Base-by-base conservation (phyloP, 1,284 basidiomycete species). In the Ustilago cynodontis region DNA sequence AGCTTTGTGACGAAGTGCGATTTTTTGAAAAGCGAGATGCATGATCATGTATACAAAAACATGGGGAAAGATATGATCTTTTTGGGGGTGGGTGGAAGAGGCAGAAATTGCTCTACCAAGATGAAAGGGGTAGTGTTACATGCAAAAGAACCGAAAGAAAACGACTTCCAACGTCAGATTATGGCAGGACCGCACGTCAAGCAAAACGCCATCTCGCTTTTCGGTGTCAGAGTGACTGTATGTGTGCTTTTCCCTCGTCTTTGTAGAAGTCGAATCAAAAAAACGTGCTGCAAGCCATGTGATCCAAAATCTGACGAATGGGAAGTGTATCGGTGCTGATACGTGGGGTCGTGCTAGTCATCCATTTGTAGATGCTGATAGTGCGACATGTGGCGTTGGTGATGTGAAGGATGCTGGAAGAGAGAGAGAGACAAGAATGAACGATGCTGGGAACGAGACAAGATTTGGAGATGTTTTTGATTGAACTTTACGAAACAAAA, bases 11-110 rank as follows among this genome's bases (percentile, higher is more conserved):
- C 41, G 20, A 51, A 52, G 39, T 45, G 41, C 29, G 24, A n/a
- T 43, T 51, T 26, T 41, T 65, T 60, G 70, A 72, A 72, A 72
- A 72, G 70, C 70, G 70, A 72, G 64, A 72, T 67, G 59, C 11
- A 43, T 61, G 54, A 65, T 45, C 55, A 59, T 52, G 49, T 54
- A 28, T 45, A 41, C 31, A 29, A 9, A n/a, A 33, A 65, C 51
- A 59, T 49, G 50, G 31, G 49, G 59, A 31, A 37, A 58, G 16
- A 18, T 10, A 24, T 28, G 22, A 28, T 18, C 22, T 45, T 66
- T 71, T 66, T 65, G 49, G 45, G 63, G 50, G n/a, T n/a, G 35
- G 18, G 31, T 37, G 47, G 11, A 24, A 49, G 26, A 37, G 14
- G 22, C n/a, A 20, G 8, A 16, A 14, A 58, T 41, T 5, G 51